These are phyloP conservation scores for Vitis hybrid DNA, from an alignment of 177 flowering plant genomes.

Conservation along the genomic window DNA sequence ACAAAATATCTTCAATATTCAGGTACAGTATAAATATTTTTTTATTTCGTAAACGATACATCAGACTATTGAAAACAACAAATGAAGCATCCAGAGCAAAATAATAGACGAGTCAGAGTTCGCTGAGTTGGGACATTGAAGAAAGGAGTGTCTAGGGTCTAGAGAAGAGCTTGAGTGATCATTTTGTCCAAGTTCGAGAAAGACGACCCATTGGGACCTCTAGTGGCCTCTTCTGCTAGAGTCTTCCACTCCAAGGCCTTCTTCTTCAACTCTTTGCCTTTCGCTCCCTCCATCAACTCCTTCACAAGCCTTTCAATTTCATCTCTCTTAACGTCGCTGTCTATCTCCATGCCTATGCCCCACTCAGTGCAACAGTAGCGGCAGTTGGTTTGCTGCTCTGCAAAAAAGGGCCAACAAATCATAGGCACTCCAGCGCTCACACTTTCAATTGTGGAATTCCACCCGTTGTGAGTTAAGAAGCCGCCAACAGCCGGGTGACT, in stretches of 20 bases:
- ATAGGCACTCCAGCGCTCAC: conserved; percentile 48
- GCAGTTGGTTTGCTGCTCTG: conserved; percentile 65
- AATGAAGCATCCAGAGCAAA: no score
- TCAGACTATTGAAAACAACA: no score
- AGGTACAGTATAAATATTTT: no score
- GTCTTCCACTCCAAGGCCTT: conserved; percentile 42
- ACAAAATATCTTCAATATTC: no score
- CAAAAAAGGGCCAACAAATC: conserved; percentile 66
- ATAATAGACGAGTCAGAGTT: no score
- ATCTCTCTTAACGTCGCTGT: conserved; percentile 38
- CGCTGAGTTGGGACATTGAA: no score
- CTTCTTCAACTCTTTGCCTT: conserved; percentile 43
- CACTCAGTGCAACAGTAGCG: conserved; percentile 38
- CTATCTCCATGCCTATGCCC: conserved; percentile 60
- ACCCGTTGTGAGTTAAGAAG: conserved; percentile 61
- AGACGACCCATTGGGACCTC: conserved; percentile 34
- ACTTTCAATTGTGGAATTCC: conserved; percentile 65
- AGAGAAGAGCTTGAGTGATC: conserved; percentile 21
- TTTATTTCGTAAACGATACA: no score
- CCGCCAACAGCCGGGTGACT: conserved; percentile 51
- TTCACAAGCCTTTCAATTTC: conserved; percentile 44
- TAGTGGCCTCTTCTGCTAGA: conserved; percentile 28
- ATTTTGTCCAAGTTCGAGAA: conserved; percentile 29
- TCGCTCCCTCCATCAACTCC: conserved; percentile 55
- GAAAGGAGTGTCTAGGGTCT: not conserved